Percentiles rank a stretch among this genome's conserved stretches.
These are phyloP conservation scores for Blastobotrys americana DNA, from an alignment of 805 yeast genomes.

Conservation along the genomic window DNA sequence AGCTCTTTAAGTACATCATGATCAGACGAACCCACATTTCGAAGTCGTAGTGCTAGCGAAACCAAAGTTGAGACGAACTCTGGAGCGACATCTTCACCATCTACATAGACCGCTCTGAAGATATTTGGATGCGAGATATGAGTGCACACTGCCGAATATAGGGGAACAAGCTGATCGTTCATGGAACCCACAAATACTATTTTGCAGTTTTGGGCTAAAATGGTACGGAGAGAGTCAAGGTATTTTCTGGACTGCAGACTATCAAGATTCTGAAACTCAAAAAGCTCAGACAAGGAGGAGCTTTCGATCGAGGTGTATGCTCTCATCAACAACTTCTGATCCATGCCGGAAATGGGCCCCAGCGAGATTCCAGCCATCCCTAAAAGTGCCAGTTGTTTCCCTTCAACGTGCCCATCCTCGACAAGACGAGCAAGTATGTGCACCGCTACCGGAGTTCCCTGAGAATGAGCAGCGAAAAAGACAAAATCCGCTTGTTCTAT, in stretches of 20 bases:
- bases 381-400: slow-evolving; percentile 55
- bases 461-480: slow-evolving; percentile 92
- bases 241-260: slow-evolving; percentile 66
- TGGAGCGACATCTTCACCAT: slow-evolving; percentile 72
- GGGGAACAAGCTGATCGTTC: slow-evolving; percentile 89
- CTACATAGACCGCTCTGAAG: slow-evolving; percentile 82
- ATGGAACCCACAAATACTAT: slow-evolving; percentile 79
- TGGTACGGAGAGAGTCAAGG: slow-evolving; percentile 54
- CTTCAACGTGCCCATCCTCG: slow-evolving; percentile 43
- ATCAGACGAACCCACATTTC: slow-evolving; percentile 74
- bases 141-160: slow-evolving; percentile 77
- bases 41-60: slow-evolving; percentile 61
- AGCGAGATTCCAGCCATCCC: slow-evolving; percentile 95
- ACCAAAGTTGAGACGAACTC: slow-evolving; percentile 69
- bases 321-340: slow-evolving; percentile 71
- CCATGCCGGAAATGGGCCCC: slow-evolving; percentile 91
- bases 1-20: slow-evolving; percentile 82
- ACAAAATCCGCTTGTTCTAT: slow-evolving; percentile 65
- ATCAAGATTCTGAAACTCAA: slow-evolving; percentile 75
- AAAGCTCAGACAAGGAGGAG: slow-evolving; percentile 76
- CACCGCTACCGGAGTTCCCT: slow-evolving; percentile 89
- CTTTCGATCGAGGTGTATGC: slow-evolving; percentile 89
- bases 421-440: slow-evolving; percentile 68
- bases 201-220: slow-evolving; percentile 66
- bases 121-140: slow-evolving; percentile 86